Conservation (phyloP, 257 asterid genomes). For the Scutellaria barbata region DNA sequence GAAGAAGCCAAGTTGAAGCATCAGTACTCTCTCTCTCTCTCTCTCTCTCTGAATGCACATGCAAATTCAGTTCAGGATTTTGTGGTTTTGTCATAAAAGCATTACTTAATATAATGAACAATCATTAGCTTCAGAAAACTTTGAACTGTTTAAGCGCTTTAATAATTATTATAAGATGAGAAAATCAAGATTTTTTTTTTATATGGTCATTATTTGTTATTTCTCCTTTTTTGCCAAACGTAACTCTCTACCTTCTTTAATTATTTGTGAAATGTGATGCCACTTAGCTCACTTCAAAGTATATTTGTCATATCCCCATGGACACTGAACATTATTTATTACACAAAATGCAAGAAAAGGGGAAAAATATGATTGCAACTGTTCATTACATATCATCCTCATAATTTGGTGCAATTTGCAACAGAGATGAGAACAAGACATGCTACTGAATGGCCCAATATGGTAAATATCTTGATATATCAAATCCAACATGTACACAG, state of each 20-base stretch:
- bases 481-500: not conserved
- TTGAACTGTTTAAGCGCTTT: not conserved
- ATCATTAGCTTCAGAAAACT: no score
- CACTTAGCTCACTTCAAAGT: constrained; percentile 13
- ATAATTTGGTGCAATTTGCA: constrained; percentile 29
- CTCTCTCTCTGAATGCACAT: not conserved
- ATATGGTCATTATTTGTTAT: not conserved
- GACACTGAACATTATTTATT: constrained; percentile 18
- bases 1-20: constrained; percentile 25
- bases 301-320: constrained; percentile 23
- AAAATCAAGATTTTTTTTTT: not conserved
- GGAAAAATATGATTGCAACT: constrained; percentile 28
- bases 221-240: not conserved
- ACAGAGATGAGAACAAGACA: constrained; percentile 12
- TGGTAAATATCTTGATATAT: constrained; percentile 22
- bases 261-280: not conserved
- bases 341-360: not conserved
- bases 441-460: not conserved
- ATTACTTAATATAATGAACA: no score
- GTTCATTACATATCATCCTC: constrained; percentile 22
- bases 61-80: not conserved
- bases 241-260: constrained; percentile 17
- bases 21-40: constrained; percentile 19
- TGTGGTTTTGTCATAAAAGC: no score
- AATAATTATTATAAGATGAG: no score